phyloP scores from a whole-genome alignment of 768 basidiomycete genomes.

The Trichaptum fuscoviolaceum region DNA sequence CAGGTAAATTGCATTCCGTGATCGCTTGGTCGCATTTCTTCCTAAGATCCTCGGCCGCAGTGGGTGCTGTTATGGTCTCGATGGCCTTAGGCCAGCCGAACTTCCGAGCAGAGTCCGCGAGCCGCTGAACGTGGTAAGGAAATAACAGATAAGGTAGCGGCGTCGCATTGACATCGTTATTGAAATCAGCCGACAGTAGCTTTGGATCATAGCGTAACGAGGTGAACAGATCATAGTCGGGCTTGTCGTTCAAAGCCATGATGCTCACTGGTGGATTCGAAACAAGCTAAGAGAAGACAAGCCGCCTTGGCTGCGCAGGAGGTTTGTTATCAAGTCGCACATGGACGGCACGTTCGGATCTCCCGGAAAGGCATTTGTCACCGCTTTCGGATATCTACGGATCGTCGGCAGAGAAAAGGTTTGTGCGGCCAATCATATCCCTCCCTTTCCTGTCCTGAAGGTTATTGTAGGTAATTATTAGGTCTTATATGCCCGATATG shows the following conservation, averaged over 20 bases:
- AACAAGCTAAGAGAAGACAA: not conserved
- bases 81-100: slow-evolving; percentile 45
- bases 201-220: slow-evolving; percentile 55
- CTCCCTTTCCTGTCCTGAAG: not conserved
- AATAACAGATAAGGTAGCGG: slow-evolving; percentile 62
- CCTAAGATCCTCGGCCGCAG: slow-evolving; percentile 32
- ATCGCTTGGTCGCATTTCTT: slow-evolving; percentile 43
- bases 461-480: not conserved
- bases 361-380: not conserved
- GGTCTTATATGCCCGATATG: not conserved
- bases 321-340: not conserved
- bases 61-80: slow-evolving; percentile 25
- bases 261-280: not conserved
- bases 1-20: slow-evolving; percentile 13
- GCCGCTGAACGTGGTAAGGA: slow-evolving; percentile 53
- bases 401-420: not conserved
- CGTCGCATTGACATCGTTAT: slow-evolving; percentile 41
- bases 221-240: slow-evolving; percentile 35
- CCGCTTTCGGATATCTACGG: slow-evolving; percentile 1
- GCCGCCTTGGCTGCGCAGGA: not conserved
- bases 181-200: slow-evolving; percentile 48
- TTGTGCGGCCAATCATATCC: not conserved
- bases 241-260: not conserved
- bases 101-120: slow-evolving; percentile 42
- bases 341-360: not conserved